Conservation (phyloP, 352 stramenopile genomes). For the Blastocystis sp. region DNA sequence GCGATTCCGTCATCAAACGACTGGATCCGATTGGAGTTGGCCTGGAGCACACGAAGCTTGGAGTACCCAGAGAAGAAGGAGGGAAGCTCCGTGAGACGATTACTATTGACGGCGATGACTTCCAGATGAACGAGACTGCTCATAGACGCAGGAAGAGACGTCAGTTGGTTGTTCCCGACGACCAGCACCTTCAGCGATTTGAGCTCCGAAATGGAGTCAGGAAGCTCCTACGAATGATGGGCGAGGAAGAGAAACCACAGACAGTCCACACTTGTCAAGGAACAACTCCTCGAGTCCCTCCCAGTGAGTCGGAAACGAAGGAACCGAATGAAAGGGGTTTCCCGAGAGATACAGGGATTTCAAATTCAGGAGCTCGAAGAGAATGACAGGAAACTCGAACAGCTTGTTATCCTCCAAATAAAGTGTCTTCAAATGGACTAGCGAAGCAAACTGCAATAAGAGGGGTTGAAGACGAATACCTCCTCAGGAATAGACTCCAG, state of each 20-base stretch:
- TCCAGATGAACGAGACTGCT: neutral
- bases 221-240: neutral
- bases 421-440: neutral
- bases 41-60: neutral
- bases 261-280: constrained; percentile 9
- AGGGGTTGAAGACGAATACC: neutral
- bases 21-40: constrained; percentile 11
- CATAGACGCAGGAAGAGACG: neutral
- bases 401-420: constrained; percentile 30
- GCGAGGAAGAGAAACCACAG: neutral
- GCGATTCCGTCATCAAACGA: neutral
- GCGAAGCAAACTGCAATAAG: neutral
- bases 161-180: neutral
- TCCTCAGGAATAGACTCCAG: constrained; percentile 14
- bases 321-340: neutral
- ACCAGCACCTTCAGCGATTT: neutral
- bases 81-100: neutral
- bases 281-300: neutral
- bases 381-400: neutral
- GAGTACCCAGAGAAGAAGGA: neutral
- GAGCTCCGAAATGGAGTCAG: neutral
- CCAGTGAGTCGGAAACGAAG: neutral
- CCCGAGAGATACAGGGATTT: constrained; percentile 2
- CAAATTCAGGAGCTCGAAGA: neutral
- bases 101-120: neutral